Conservation (phyloP, 192 early-diverging fungal genomes). For the Funneliformis mosseae region DNA sequence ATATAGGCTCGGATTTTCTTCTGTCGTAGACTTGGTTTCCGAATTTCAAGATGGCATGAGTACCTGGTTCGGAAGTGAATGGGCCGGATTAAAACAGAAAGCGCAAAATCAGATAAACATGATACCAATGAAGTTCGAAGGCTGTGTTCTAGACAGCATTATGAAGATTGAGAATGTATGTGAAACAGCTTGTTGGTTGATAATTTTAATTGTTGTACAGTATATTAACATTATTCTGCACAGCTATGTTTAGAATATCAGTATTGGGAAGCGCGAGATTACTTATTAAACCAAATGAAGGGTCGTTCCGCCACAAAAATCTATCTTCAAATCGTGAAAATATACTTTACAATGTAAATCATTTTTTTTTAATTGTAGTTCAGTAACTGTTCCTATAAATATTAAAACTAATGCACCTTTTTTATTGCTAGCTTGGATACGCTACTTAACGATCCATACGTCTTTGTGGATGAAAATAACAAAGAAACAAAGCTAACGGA, state of each 20-base stretch:
- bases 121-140: constrained; percentile 16
- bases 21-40: constrained; percentile 32
- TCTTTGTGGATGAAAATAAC: constrained; percentile 12
- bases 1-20: constrained; percentile 30
- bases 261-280: background rate
- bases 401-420: background rate
- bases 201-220: background rate
- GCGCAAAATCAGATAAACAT: constrained; percentile 10
- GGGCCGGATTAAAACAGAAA: constrained; percentile 9
- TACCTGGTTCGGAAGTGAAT: constrained; percentile 30
- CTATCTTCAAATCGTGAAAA: background rate
- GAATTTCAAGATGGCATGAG: constrained; percentile 32
- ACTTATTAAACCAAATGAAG: constrained; percentile 13
- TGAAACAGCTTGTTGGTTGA: background rate
- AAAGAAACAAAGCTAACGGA: constrained; percentile 8
- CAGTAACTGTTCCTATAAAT: background rate
- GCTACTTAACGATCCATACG: background rate
- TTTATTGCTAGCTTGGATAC: constrained; percentile 14
- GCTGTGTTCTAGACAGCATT: background rate
- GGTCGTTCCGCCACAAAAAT: background rate
- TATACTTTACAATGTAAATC: constrained; percentile 1
- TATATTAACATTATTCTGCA: background rate
- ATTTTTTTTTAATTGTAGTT: background rate
- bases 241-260: background rate
- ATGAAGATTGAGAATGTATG: background rate